Evolutionary conservation across 345 rosid species (phyloP), one percentile per base, ranked within the genome.

Genomic region (Nasturtium officinale): DNA sequence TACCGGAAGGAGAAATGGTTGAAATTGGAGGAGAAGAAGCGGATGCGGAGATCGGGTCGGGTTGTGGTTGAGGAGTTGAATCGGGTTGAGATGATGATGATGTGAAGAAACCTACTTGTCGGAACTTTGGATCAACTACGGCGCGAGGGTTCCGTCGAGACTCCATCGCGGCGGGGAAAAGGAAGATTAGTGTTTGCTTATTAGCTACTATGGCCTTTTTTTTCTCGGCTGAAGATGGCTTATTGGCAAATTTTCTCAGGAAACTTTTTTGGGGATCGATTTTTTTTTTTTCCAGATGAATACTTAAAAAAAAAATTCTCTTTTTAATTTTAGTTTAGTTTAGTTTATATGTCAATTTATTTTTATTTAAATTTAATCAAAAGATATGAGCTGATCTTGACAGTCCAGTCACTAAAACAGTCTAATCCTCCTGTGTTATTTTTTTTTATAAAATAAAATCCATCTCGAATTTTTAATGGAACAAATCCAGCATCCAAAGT

Each of bases 71-170:
- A 20, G 80, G 78, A 54, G 87, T 84, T 5, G 80, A 83, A 62
- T 85, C 88, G 60, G 89, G 79, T 35, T 81, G 77, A 17, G 72
- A 72, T 3, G 76, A 69, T 23, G 25, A 23, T 23, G 25, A 23
- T 21, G 95, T 77, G 83, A 92, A 90, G 83, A 92, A 90, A 1
- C 98, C 98, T 12, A 92, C 96, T 42, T 82, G 92, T 6, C 98
- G 91, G 73, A 90, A 85, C 82, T 92, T 90, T 3, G 98, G 98
- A 72, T 92, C 95, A 72, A 81, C 83, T 16, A 88, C 86, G 29
- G 88, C 78, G 74, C 96, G 91, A 30, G 93, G 74, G 61, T 84
- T 64, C 29, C 96, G 91, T 50, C 96, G 91, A 65, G 90, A 69
- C 64, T 92, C 96, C 98, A 92, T 92, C 6, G 37, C 40, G 23